Evolutionary conservation across 164 flowering plant genomes (phyloP), one percentile per base, ranked within the genome.

Genomic region (Stephania japonica): DNA sequence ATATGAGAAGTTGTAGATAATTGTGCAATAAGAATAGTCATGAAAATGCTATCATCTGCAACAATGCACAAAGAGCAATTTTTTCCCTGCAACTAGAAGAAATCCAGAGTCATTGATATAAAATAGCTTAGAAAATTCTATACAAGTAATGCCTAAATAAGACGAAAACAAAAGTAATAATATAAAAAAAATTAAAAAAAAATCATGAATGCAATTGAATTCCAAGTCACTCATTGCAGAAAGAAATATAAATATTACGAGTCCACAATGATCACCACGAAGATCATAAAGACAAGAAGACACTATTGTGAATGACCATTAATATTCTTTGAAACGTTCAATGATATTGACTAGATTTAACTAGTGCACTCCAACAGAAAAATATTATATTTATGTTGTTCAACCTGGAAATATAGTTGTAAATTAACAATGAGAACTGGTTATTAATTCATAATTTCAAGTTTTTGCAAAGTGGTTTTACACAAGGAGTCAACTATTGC

Each of bases 31-130:
- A 87, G 85, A 81, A 91, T 75, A 25, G 99, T 75, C 79, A 87
- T 80, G 83, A 88, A 91, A 65, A 94, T 70, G 78, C 98, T 94
- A 75, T 94, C 99, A 85, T 94, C 98, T 64, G 85, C 94, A 69
- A 92, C 88, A 66, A 91, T 73, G 73, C 98, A 92, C 76, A 89
- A 72, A 14, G 89, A 81, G 23, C 81, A 73, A 76, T 12, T 81
- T 79, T 80, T 91, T 71, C 70, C 81, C 82, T 81, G 85, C 85
- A 91, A 80, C 97, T 94, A 90, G 78, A 87, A 76, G 47, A 71
- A 77, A 76, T 70, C 32, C 69, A 27, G 24, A 63, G 1, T 61
- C 62, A 61, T 69, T 18, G 76, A 70, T 62, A 72, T 70, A 59
- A n/a, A 67, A 71, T 27, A 41, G 44, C 38, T 32, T 32, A 32